Conservation (phyloP, 371 early-diverging fungal genomes). For the Circinella umbellata region DNA sequence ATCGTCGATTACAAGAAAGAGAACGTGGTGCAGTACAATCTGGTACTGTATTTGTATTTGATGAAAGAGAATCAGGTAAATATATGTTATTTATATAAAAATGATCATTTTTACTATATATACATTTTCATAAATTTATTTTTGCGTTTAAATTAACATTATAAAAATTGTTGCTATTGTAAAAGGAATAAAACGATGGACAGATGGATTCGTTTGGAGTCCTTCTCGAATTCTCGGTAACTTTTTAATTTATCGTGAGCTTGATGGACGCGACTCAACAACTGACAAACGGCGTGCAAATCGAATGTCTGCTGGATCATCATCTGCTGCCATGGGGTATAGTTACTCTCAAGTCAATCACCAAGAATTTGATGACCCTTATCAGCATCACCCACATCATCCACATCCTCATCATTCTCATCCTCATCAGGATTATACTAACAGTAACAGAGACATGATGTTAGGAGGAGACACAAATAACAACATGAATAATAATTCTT, state of each 20-base stretch:
- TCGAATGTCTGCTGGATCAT: background rate
- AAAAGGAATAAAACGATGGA: constrained; percentile 68
- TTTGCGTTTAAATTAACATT: no score
- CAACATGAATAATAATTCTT: no score
- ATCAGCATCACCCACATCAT: no score
- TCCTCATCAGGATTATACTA: no score
- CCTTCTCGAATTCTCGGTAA: constrained; percentile 62
- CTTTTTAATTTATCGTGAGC: constrained; percentile 57
- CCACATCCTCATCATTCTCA: no score
- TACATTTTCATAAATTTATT: no score
- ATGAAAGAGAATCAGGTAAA: constrained; percentile 69
- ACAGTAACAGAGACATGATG: background rate
- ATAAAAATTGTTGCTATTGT: no score
- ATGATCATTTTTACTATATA: background rate
- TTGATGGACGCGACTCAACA: constrained; percentile 37
- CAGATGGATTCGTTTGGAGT: constrained; percentile 65
- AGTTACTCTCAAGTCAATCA: constrained; percentile 3
- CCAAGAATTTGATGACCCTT: background rate
- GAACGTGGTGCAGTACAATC: constrained; percentile 66
- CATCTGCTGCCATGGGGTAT: background rate
- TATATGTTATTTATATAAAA: background rate
- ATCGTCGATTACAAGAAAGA: constrained; percentile 63
- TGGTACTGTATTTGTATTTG: constrained; percentile 74
- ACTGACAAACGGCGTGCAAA: constrained; percentile 25
- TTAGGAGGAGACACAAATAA: constrained; percentile 1